phyloP scores from a whole-genome alignment of 352 stramenopile species.

The Phytophthora idaei region DNA sequence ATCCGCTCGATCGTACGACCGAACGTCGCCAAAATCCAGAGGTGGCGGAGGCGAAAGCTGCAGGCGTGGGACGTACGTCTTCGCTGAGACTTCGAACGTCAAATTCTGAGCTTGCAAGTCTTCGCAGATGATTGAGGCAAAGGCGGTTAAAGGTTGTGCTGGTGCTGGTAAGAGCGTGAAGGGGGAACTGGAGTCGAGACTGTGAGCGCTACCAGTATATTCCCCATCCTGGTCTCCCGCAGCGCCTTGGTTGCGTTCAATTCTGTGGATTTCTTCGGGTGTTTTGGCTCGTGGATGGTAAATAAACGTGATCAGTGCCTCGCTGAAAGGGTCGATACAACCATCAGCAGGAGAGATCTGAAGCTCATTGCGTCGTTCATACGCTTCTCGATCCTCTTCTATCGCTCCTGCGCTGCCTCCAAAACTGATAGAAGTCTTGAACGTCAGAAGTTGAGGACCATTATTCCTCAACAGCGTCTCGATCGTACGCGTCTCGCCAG shows the following conservation, averaged over 20 bases:
- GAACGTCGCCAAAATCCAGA: slow-evolving; percentile 87
- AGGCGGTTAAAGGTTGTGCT: slow-evolving; percentile 52
- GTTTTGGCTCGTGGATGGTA: slow-evolving; percentile 57
- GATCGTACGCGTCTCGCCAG: slow-evolving; percentile 57
- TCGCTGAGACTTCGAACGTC: slow-evolving; percentile 75
- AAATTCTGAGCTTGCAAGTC: slow-evolving; percentile 75
- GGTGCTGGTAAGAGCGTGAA: slow-evolving; percentile 33
- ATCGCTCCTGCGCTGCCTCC: slow-evolving; percentile 13
- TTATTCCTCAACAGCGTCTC: slow-evolving; percentile 83
- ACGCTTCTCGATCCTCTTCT: slow-evolving; percentile 68
- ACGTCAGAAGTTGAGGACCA: slow-evolving; percentile 65
- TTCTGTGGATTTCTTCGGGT: slow-evolving; percentile 28
- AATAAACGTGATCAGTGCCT: slow-evolving; percentile 50
- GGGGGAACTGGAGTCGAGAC: slow-evolving; percentile 12
- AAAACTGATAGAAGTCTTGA: slow-evolving; percentile 66
- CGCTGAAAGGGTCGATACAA: slow-evolving; percentile 64
- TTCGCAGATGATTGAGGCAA: slow-evolving; percentile 74
- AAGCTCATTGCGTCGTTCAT: slow-evolving; percentile 76
- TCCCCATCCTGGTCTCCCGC: background rate
- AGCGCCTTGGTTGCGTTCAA: slow-evolving; percentile 27
- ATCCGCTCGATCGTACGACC: slow-evolving; percentile 81
- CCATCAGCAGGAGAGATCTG: slow-evolving; percentile 61
- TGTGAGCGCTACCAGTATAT: slow-evolving; percentile 2
- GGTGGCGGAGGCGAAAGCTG: slow-evolving; percentile 44
- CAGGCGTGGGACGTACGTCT: slow-evolving; percentile 58